Evolutionary conservation across 139 green algal genomes (phyloP).

Genomic region (Desmodesmus armatus): DNA sequence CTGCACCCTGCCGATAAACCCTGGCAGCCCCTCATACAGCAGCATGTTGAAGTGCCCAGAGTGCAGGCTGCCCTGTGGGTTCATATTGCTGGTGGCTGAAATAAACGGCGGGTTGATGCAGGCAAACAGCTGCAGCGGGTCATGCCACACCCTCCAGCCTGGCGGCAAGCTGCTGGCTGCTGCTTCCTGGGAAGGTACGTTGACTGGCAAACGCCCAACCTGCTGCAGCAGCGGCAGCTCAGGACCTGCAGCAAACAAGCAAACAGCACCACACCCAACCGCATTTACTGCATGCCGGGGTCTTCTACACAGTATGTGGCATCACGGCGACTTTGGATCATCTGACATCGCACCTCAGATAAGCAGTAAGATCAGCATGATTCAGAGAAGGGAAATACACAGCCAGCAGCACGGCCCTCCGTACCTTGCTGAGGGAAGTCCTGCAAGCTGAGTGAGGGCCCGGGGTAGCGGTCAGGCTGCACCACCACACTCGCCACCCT

Average conservation of each 20-base stretch:
- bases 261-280: background rate
- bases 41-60: slow-evolving; percentile 41
- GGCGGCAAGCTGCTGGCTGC: slow-evolving; percentile 1
- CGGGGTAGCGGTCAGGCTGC: background rate
- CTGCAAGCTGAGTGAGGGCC: background rate
- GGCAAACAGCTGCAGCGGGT: slow-evolving; percentile 29
- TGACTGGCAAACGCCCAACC: background rate
- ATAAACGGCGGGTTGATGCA: slow-evolving; percentile 33
- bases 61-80: slow-evolving; percentile 21
- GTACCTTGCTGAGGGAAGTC: slow-evolving; percentile 13
- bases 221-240: slow-evolving; percentile 3
- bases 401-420: background rate
- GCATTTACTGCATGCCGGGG: background rate
- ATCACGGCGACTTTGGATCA: no score
- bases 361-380: no score
- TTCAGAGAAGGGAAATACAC: background rate
- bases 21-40: background rate
- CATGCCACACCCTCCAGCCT: slow-evolving; percentile 16
- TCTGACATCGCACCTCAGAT: no score
- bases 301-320: no score
- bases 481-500: background rate
- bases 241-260: background rate
- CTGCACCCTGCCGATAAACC: background rate
- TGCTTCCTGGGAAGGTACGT: background rate
- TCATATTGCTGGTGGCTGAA: slow-evolving; percentile 18